Evolutionary conservation across 305 asterid genomes (phyloP), one percentile per base, ranked within the genome.

Genomic region (Plantago coronopus): DNA sequence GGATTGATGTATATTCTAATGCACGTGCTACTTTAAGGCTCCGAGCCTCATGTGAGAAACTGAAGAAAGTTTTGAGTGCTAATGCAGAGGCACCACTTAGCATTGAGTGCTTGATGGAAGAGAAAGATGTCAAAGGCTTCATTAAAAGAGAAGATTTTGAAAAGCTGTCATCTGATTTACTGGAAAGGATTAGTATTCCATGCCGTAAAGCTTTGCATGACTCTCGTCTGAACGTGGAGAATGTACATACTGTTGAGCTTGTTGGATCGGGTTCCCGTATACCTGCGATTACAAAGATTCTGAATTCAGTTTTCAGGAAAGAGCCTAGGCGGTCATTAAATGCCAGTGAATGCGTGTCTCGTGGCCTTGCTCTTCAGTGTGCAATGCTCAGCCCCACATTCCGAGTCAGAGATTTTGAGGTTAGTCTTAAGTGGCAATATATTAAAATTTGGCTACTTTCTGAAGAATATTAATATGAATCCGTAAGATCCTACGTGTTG

Each of bases 271-370:
- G 97, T 57, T 93, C 99, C 54, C 84, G 99, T 22, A 61, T 93
- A 72, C 99, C 99, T 62, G 97, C 91, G 56, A 69, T 93, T 45
- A 68, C 82, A 34, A 89, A 75, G 78, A 79, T 76, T 68, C 44
- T 93, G 69, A 75, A 55, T 73, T 80, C 89, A 27, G 20, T 93
- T 57, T 93, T 89, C 70, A 37, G 71, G 68, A 83, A 78, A 74
- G 97, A 93, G 69, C 88, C 97, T 7, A 72, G 88, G 29, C 79
- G 97, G 57, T 83, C 94, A 50, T 53, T 89, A 68, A 93, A 93
- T 78, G 99, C 96, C 23, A 93, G 99, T 56, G 99, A 93, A 76
- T 93, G 99, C 55, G 97, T 93, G 62, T 94, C 97, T 60, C 91
- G 94, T 71, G 99, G 99, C 37, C 89, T 95, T 74, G 94, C 96